These are phyloP conservation scores for Dothistroma pini DNA, from an alignment of 2,329 filamentous ascomycete genomes.

Conservation along the genomic window DNA sequence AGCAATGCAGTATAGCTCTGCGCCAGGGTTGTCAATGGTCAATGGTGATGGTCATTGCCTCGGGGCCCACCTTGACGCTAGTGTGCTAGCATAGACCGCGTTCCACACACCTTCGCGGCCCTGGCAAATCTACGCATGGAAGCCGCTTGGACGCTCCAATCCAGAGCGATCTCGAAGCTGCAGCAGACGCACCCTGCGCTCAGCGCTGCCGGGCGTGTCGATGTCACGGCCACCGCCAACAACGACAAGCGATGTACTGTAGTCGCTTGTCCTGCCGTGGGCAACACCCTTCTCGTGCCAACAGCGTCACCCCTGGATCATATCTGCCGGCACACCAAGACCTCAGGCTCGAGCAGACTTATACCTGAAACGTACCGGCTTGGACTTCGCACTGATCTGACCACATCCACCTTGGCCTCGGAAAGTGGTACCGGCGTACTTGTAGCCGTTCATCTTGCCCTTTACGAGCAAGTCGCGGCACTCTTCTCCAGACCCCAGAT, in stretches of 20 bases:
- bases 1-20: slow-evolving; percentile 4
- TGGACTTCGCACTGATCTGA: slow-evolving; percentile 11
- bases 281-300: slow-evolving; percentile 13
- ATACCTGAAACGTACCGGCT: slow-evolving; percentile 11
- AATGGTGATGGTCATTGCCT: slow-evolving; percentile 5
- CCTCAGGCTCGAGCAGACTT: slow-evolving; percentile 15
- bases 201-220: slow-evolving; percentile 15
- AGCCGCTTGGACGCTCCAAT: slow-evolving; percentile 17
- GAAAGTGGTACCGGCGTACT: slow-evolving; percentile 13
- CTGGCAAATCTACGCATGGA: slow-evolving; percentile 18
- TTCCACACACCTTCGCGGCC: slow-evolving; percentile 13
- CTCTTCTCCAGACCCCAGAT: slow-evolving; percentile 28
- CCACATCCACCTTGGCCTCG: slow-evolving; percentile 5
- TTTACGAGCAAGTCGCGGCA: slow-evolving; percentile 12
- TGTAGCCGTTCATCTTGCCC: slow-evolving; percentile 11
- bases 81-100: slow-evolving; percentile 7
- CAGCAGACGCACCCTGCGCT: slow-evolving; percentile 19
- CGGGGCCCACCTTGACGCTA: no score
- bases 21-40: no score
- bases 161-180: slow-evolving; percentile 7
- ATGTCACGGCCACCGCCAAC: slow-evolving; percentile 7
- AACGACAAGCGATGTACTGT: neutral
- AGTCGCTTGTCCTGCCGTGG: slow-evolving; percentile 12
- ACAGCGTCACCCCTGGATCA: slow-evolving; percentile 16
- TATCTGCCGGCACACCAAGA: slow-evolving; percentile 17